A percentile compares a stretch with the other conserved stretches of the same genome.
Conservation (phyloP, 2,329 filamentous ascomycete species). For the Venturia pyrina region DNA sequence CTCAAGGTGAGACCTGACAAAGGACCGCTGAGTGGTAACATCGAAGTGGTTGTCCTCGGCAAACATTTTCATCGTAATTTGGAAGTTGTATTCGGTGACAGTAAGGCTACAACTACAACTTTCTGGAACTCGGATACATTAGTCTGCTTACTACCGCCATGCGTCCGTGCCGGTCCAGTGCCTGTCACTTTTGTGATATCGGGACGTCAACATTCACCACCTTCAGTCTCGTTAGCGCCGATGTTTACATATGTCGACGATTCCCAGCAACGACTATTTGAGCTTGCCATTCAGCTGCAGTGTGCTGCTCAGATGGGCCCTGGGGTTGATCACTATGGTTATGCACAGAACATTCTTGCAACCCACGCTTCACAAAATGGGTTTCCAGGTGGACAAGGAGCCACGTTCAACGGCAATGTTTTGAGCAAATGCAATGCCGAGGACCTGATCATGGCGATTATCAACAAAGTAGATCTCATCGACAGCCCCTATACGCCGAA, state of each 20-base stretch:
- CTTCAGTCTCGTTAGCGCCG: conserved; percentile 30
- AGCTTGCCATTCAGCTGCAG: conserved; percentile 42
- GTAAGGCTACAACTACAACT: conserved; percentile 59
- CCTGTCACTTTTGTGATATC: conserved; percentile 56
- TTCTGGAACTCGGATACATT: conserved; percentile 75
- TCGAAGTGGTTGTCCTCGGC: conserved; percentile 77
- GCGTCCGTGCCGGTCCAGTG: conserved; percentile 56
- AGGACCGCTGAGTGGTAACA: conserved; percentile 72
- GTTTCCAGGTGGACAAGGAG: conserved; percentile 12
- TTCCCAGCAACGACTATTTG: conserved; percentile 57
- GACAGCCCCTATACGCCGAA: conserved; percentile 58
- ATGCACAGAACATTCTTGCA: conserved; percentile 11
- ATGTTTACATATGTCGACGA: conserved; percentile 63
- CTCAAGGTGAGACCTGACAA: conserved; percentile 77
- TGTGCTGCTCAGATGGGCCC: conserved; percentile 25
- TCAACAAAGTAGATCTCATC: conserved; percentile 72
- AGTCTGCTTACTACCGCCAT: conserved; percentile 67
- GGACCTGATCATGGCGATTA: conserved; percentile 56
- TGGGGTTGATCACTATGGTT: conserved; percentile 18
- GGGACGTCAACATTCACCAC: conserved; percentile 37
- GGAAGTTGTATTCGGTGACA: conserved; percentile 76
- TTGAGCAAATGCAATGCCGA: conserved; percentile 44
- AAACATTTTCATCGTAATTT: conserved; percentile 69
- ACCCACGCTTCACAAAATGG: not conserved
- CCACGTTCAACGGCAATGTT: conserved; percentile 16